These are phyloP conservation scores for Helianthus tuberosus DNA, from an alignment of 129 eudicot genomes.

Conservation along the genomic window DNA sequence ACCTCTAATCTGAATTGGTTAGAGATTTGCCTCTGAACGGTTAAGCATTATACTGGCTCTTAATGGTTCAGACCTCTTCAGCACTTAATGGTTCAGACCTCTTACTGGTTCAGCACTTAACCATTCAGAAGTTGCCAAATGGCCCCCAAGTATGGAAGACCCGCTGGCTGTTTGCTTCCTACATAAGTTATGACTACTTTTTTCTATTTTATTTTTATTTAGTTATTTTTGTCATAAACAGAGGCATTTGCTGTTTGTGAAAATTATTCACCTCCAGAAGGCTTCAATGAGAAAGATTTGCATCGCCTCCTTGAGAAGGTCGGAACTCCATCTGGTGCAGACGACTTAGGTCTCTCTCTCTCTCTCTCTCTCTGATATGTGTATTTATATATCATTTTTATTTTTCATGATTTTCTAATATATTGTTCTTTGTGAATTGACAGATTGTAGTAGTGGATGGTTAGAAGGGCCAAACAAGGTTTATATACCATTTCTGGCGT, in stretches of 20 bases:
- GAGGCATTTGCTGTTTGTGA: slow-evolving; percentile 99
- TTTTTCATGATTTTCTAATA: not conserved
- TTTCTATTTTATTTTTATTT: slow-evolving; percentile 21
- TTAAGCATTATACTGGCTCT: no score
- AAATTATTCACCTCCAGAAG: slow-evolving; percentile 96
- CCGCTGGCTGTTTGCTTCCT: no score
- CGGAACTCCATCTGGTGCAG: slow-evolving; percentile 95
- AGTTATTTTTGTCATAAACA: slow-evolving; percentile 25
- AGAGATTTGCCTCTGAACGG: no score
- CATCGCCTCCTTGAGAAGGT: slow-evolving; percentile 90
- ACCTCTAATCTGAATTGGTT: no score
- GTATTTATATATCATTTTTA: not conserved
- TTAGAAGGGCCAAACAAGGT: slow-evolving; percentile 93
- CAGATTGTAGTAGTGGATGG: slow-evolving; percentile 99
- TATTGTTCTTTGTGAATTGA: slow-evolving; percentile 15
- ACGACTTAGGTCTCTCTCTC: slow-evolving; percentile 63
- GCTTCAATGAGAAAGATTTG: slow-evolving; percentile 87
- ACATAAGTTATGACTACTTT: slow-evolving; percentile 7
- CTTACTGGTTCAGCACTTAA: no score
- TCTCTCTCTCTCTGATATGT: not conserved
- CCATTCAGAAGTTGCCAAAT: no score
- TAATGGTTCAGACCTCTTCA: no score
- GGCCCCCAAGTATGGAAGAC: no score
- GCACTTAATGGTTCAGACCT: no score
- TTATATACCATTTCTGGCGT: slow-evolving; percentile 92